Conservation (phyloP, 768 basidiomycete species). For the Hortiboletus flavorubellus region DNA sequence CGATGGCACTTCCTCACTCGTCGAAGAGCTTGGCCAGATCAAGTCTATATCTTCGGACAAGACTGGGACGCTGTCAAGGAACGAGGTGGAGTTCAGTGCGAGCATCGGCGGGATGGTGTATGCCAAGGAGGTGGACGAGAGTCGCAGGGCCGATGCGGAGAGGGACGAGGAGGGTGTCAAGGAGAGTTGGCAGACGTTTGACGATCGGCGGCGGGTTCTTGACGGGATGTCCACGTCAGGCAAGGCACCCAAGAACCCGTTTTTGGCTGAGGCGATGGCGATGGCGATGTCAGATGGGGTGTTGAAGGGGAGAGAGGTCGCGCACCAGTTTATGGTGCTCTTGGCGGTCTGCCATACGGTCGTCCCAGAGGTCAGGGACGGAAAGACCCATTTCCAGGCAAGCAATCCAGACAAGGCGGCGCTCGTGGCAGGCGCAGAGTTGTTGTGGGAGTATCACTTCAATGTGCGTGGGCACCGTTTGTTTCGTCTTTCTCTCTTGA, state of each 20-base stretch:
- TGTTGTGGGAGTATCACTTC: slow-evolving; percentile 82
- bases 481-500: no score
- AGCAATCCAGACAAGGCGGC: slow-evolving; percentile 98
- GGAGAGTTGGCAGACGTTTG: slow-evolving; percentile 76
- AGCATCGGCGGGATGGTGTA: slow-evolving; percentile 87
- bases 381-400: slow-evolving; percentile 91
- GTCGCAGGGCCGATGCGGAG: slow-evolving; percentile 58
- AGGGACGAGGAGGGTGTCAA: slow-evolving; percentile 37
- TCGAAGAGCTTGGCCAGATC: slow-evolving; percentile 98
- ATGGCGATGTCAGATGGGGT: background rate
- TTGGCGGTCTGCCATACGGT: slow-evolving; percentile 98
- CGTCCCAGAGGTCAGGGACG: slow-evolving; percentile 87
- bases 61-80: slow-evolving; percentile 92
- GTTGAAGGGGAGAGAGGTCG: slow-evolving; percentile 44
- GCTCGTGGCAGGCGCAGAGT: slow-evolving; percentile 88
- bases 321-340: slow-evolving; percentile 73
- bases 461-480: slow-evolving; percentile 55
- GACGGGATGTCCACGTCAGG: slow-evolving; percentile 33
- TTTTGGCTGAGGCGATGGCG: slow-evolving; percentile 32
- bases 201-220: slow-evolving; percentile 59
- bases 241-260: slow-evolving; percentile 48
- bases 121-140: slow-evolving; percentile 87
- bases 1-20: slow-evolving; percentile 95
- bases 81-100: slow-evolving; percentile 98
- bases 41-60: slow-evolving; percentile 96